Evolutionary conservation across 2,329 filamentous ascomycete genomes (phyloP), one percentile per base, ranked within the genome.

Genomic region (Penicillium decumbens): DNA sequence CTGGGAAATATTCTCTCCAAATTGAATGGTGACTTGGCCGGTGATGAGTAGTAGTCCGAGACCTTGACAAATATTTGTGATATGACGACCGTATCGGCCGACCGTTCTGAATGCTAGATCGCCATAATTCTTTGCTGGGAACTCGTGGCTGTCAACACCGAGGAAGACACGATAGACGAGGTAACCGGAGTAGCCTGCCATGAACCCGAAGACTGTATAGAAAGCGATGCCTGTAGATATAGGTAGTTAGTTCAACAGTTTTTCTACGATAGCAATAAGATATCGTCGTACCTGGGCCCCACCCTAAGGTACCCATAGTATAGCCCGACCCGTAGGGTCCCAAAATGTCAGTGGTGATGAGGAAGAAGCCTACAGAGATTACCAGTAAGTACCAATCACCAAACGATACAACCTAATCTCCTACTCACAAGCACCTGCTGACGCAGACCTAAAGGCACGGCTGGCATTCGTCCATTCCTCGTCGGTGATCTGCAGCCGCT

Each of bases 1-100:
- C 59, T 82, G 77, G 1, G 75, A 77, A 23, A 83, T 75, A 15
- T 75, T 74, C 61, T 82, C 75, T 3, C 79, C 79, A 40, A 77
- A 80, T 43, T 67, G 71, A 35, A 82, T 73, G 44, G 80, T 76
- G 39, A 82, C 67, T 33, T 80, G 67, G 1, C 74, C 71, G 1
- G 82, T 77, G 39, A 76, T 77, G 24, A 82, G 66, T 24, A 82
- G 63, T 43, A 75, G 61, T 41, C 73, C 71, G 18, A 72, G 57
- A 8, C 61, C 65, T 50, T 75, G 73, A 25, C 74, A 59, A 5
- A 68, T 45, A 49, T 74, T 74, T 41, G 70, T 62, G 5, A 68
- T 29, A 43, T 70, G 62, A 15, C 73, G 68, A 5, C 67, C 66
- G 53, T 58, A 64, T 3, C 54, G 47, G 7, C 72, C 72, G 32